A percentile compares a stretch with the other conserved stretches of the same genome.
Evolutionary conservation across 768 basidiomycete species (phyloP).

Genomic region (Tulasnella sp.): DNA sequence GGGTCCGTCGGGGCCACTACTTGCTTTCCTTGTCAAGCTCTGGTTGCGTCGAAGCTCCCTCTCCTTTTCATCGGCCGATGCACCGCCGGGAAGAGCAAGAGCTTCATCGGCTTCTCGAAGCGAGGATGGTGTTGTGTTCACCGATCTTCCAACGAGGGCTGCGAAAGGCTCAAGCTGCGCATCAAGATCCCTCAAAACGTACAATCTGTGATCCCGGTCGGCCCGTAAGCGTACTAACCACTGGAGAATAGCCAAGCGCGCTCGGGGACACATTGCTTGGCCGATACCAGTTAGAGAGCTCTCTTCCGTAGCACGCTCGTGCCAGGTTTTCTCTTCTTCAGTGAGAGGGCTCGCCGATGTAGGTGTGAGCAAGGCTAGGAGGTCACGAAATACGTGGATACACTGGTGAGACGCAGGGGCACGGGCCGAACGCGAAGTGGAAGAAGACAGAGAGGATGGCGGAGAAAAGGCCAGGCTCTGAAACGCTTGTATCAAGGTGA

Average conservation of each 20-base stretch:
- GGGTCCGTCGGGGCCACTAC: neutral
- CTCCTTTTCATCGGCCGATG: slow-evolving; percentile 15
- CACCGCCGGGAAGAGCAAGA: neutral
- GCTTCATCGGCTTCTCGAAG: neutral
- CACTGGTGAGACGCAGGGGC: slow-evolving; percentile 28
- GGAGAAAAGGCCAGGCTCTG: slow-evolving; percentile 28
- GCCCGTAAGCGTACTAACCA: slow-evolving; percentile 82
- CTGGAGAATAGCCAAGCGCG: slow-evolving; percentile 61
- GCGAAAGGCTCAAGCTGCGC: slow-evolving; percentile 40
- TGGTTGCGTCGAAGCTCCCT: slow-evolving; percentile 8
- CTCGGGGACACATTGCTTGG: slow-evolving; percentile 33
- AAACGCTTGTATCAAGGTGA: slow-evolving; percentile 30
- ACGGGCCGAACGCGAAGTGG: slow-evolving; percentile 18
- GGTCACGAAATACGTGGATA: slow-evolving; percentile 30
- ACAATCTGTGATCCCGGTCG: slow-evolving; percentile 80
- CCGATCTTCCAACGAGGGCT: slow-evolving; percentile 35
- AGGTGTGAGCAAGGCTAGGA: slow-evolving; percentile 30
- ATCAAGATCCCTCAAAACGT: slow-evolving; percentile 44
- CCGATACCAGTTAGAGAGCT: slow-evolving; percentile 11
- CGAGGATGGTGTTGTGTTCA: neutral
- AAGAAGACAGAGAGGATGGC: slow-evolving; percentile 23
- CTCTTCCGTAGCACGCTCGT: slow-evolving; percentile 10
- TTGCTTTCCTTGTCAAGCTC: neutral
- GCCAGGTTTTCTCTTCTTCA: neutral
- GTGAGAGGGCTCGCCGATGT: slow-evolving; percentile 17